Base-by-base conservation (phyloP, 2,329 filamentous ascomycete genomes). In the Diaporthe caulivora region DNA sequence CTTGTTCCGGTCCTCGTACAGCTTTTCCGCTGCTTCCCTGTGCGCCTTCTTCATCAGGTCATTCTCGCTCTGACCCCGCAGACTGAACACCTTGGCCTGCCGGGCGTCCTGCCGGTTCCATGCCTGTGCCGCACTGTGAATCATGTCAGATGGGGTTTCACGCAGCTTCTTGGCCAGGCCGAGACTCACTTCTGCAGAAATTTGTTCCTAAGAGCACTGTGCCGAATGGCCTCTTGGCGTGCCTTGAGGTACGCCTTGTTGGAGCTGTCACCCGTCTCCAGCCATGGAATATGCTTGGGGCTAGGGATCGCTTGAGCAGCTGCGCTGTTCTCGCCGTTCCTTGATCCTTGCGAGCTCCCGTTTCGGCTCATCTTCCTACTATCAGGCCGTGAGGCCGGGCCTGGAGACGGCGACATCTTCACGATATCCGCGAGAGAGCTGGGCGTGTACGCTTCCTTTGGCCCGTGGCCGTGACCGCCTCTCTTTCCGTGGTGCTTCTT, bases 101-200 rank as follows among this genome's bases (percentile, higher is more conserved):
- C 97, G 92, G 53, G 97, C 96, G 82, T 99, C 97, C 79, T 98
- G 98, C 73, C 97, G 93, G 81, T 98, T 98, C 96, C 97, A 99
- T 29, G 97, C 97, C 88, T 98, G 96, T 11, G 96, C 96, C 77
- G 97, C 97, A 82, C 95, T 97, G 76, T 54, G 74, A 17, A 6
- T 24, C 44, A 62, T 18, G 47, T 70, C 69, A 70, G 31, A 0
- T 34, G 10, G n/a, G 17, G 11, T n/a, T n/a, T 15, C 15, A 21
- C 9, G 9, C 21, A 40, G 29, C 24, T 24, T 37, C 21, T 6
- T 7, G 24, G 21, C 24, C 7, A 31, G 51, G 8, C 18, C 11
- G 9, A 21, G 17, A 81, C 85, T 79, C 84, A 96, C 94, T 94
- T 98, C 83, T 98, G 96, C 71, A 99, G 84, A 79, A 98, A 99